Percentiles rank a stretch among this genome's conserved stretches.
phyloP scores from a whole-genome alignment of 805 yeast species.

The Candida hungchunana region DNA sequence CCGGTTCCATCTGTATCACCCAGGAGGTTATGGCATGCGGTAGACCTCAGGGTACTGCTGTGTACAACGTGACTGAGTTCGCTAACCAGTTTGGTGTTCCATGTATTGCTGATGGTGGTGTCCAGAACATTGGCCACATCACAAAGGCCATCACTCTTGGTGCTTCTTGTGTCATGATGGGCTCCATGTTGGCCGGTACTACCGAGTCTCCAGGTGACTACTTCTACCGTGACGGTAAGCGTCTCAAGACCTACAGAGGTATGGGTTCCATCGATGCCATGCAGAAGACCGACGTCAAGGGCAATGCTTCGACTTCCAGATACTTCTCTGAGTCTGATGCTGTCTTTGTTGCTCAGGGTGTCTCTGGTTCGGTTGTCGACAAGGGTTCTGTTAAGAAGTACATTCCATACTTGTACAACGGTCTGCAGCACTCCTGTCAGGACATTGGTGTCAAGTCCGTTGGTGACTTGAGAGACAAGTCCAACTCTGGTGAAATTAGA shows the following conservation, averaged over 20 bases:
- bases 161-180: constrained; percentile 98
- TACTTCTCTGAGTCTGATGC: constrained; percentile 95
- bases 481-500: constrained; percentile 68
- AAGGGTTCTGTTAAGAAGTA: constrained; percentile 94
- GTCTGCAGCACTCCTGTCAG: constrained; percentile 98
- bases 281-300: constrained; percentile 83
- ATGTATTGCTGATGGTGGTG: constrained; percentile 99
- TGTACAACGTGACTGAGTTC: constrained; percentile 87
- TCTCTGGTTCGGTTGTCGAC: constrained; percentile 93
- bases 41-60: constrained; percentile 99
- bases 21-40: constrained; percentile 99
- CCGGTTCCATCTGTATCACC: constrained; percentile 98
- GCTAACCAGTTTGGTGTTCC: constrained; percentile 96
- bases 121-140: constrained; percentile 97
- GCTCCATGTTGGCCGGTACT: constrained; percentile 98
- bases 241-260: constrained; percentile 96
- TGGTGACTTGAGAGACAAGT: constrained; percentile 56
- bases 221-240: constrained; percentile 96
- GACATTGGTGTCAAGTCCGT: constrained; percentile 86
- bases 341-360: constrained; percentile 99
- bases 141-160: constrained; percentile 95
- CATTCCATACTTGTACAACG: constrained; percentile 89
- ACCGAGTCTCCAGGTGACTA: constrained; percentile 98
- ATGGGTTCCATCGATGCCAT: constrained; percentile 99
- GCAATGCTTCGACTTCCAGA: constrained; percentile 97